Evolutionary conservation across 2,329 filamentous ascomycete genomes (phyloP), one percentile per base, ranked within the genome.

Genomic region (Aspergillus fructus): DNA sequence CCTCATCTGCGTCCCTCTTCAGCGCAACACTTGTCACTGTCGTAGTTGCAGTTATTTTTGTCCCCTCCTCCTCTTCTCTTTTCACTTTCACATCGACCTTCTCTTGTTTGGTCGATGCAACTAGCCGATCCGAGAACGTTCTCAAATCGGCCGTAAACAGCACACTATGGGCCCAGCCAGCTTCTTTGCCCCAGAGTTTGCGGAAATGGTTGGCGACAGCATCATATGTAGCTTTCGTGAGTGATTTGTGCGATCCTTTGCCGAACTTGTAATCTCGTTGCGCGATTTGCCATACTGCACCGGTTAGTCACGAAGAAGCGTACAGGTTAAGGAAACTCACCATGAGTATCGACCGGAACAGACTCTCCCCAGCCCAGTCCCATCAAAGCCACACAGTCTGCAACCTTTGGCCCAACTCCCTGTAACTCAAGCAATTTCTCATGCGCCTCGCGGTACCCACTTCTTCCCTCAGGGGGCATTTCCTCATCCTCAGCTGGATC

Each of bases 111-210:
- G 74, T 71, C 34, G 72, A 70, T 63, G 69, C 71, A 64, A 67
- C 71, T n/a, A 85, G 70, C 63, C 79, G 82, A 63, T 90, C 89
- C 0, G 92, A 88, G 68, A 97, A 97, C 0, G 90, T 85, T 68
- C 86, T 89, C 56, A 99, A 74, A 69, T 99, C 93, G 0, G 94
- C 96, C 0, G 94, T 96, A 69, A 99, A 99, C 12, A 99, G 80
- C 8, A 99, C 94, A 3, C 91, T 96, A 76, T 99, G 94, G 9
- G 96, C 94, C 96, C 96, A 99, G 1, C 94, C 94, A 1, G 94
- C 94, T 67, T 97, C 90, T 58, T 89, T 85, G 0, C 94, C 94
- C 94, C 96, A 99, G 0, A 97, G 81, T 39, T 82, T 81, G 55
- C 94, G 85, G 68, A 99, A 99, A 67, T 96, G 89, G 62, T 96